Conservation (phyloP, 441 rosid genomes). For the Flueggea neowawraea region DNA sequence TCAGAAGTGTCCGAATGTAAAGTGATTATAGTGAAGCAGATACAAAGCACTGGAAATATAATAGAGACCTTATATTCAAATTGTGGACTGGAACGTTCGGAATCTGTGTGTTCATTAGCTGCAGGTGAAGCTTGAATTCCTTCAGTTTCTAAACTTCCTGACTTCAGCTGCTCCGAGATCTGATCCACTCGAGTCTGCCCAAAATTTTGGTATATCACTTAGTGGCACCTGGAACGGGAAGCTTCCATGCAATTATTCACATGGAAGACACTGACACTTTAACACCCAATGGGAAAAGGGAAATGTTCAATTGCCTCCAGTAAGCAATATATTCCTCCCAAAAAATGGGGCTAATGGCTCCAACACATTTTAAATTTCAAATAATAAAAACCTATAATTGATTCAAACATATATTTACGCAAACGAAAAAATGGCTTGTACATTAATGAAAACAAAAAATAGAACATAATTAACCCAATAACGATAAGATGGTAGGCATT, state of each 20-base stretch:
- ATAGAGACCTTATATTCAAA: constrained; percentile 26
- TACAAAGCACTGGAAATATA: constrained; percentile 7
- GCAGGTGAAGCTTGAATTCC: constrained; percentile 25
- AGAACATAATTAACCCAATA: background rate
- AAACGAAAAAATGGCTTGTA: no score
- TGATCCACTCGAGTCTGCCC: constrained; percentile 96
- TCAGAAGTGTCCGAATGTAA: constrained; percentile 12
- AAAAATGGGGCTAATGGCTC: constrained; percentile 35
- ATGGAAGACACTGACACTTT: constrained; percentile 43
- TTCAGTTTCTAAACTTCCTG: constrained; percentile 42
- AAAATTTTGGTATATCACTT: constrained; percentile 65
- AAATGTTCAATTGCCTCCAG: constrained; percentile 34
- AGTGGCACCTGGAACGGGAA: constrained; percentile 66
- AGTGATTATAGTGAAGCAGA: constrained; percentile 2
- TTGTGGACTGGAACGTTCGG: constrained; percentile 23
- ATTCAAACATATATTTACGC: no score
- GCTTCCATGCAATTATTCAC: constrained; percentile 61
- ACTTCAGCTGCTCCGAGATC: constrained; percentile 55
- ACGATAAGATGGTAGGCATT: background rate
- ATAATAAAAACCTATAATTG: background rate
- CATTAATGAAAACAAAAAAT: no score
- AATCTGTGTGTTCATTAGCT: constrained; percentile 29
- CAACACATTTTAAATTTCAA: constrained; percentile 16
- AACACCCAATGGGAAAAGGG: constrained; percentile 39
- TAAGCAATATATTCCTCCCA: constrained; percentile 40